Conservation (phyloP, 169 alveolate species). For the Eimeria acervulina region DNA sequence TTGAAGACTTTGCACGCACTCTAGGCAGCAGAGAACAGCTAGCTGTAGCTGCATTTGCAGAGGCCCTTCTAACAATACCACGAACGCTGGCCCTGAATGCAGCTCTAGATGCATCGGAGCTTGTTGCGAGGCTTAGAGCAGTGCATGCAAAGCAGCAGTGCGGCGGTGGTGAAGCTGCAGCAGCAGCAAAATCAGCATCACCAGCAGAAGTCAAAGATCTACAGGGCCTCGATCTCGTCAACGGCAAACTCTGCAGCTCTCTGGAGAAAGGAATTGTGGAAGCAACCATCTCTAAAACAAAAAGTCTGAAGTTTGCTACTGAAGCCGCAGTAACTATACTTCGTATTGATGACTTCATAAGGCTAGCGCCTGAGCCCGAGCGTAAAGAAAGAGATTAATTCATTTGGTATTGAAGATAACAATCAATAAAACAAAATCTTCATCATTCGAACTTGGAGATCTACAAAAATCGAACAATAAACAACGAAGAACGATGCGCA, state of each 20-base stretch:
- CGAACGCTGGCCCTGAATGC: slow-evolving; percentile 99
- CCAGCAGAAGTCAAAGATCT: background rate
- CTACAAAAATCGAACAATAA: too few species aligned
- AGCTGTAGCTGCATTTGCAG: slow-evolving; percentile 99
- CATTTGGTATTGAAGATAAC: background rate
- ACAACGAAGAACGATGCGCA: too few species aligned
- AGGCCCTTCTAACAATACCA: slow-evolving; percentile 98
- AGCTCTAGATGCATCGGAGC: slow-evolving; percentile 92
- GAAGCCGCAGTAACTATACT: slow-evolving; percentile 99
- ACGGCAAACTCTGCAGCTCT: slow-evolving; percentile 97
- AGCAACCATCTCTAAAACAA: slow-evolving; percentile 97
- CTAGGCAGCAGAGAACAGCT: slow-evolving; percentile 98
- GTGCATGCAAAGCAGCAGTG: slow-evolving; percentile 79
- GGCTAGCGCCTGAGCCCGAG: slow-evolving; percentile 82
- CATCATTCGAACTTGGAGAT: too few species aligned
- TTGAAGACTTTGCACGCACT: slow-evolving; percentile 98
- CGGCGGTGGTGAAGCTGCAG: background rate
- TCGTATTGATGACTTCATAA: slow-evolving; percentile 98
- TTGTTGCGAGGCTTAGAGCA: slow-evolving; percentile 87
- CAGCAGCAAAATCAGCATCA: too few species aligned
- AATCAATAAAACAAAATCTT: too few species aligned
- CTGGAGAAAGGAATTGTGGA: slow-evolving; percentile 97
- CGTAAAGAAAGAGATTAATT: slow-evolving; percentile 24
- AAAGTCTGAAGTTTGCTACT: slow-evolving; percentile 98
- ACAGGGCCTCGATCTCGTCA: slow-evolving; percentile 97